Base-by-base conservation (phyloP, 2,329 filamentous ascomycete genomes). In the Sphaerulina populicola region DNA sequence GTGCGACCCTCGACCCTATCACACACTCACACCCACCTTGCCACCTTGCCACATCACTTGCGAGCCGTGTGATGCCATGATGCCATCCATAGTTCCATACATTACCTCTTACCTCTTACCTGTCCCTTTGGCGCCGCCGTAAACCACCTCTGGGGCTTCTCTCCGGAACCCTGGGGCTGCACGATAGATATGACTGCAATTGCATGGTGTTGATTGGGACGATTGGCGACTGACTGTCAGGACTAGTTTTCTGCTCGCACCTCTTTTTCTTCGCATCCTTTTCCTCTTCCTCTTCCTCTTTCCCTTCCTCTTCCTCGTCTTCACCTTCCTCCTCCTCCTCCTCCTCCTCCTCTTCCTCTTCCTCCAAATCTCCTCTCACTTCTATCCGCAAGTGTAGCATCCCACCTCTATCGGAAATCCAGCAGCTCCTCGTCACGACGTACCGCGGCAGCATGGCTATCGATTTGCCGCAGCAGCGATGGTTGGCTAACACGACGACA, bases 1-100 rank as follows among this genome's bases (percentile, higher is more conserved):
- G 36, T 46, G 49, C 36, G 37, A 51, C 37, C 44, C 49, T 51
- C 36, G 37, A 51, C 37, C 44, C 49, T 51, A 51, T 51, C 49
- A 41, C 18, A 18, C 18, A 2, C 18, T n/a, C n/a, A n/a, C n/a
- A n/a, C n/a, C n/a, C n/a, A n/a, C n/a, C n/a, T n/a, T n/a, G n/a
- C n/a, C n/a, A n/a, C n/a, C n/a, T n/a, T n/a, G n/a, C 18, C 38
- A 15, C 21, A 43, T 40, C 12, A 21, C 8, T 21, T 45, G 41
- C 42, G 12, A 33, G 14, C 15, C 43, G 23, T 35, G 44, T 35
- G 44, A 43, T 42, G 44, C 49, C 43, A 46, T 12, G 29, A 43
- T 38, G 37, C 44, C 23, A 27, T 30, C 27, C 31, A 36, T 36
- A 35, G 45, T 38, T 35, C 36, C 31, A 43, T 21, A 41, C 14